Percentiles rank a stretch among this genome's conserved stretches.
Conservation (phyloP, 352 stramenopile species). For the Phytopythium litorale region DNA sequence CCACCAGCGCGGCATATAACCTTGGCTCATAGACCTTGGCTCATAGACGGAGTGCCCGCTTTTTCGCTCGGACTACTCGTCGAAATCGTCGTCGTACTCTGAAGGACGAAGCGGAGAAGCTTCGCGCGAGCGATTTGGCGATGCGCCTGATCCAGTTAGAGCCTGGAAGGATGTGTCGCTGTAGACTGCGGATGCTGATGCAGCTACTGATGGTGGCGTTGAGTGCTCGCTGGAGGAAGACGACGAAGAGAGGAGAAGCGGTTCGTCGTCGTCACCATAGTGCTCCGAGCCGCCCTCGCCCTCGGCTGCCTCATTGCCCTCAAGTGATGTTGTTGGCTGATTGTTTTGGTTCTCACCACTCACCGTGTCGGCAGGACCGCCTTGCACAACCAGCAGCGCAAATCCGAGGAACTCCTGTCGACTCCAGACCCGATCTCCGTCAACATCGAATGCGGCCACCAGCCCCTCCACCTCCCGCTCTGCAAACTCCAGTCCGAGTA, state of each 20-base stretch:
- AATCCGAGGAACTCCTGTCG: constrained; percentile 45
- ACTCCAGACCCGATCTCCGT: constrained; percentile 52
- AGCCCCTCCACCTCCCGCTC: constrained; percentile 37
- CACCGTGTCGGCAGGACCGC: background rate
- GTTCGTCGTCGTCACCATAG: background rate
- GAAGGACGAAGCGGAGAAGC: background rate
- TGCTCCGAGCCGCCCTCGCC: background rate
- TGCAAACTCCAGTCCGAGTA: constrained; percentile 35
- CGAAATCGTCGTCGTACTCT: constrained; percentile 66
- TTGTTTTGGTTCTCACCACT: background rate
- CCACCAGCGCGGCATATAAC: background rate
- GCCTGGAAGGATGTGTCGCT: background rate
- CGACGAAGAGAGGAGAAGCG: background rate
- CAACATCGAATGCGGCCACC: constrained; percentile 49
- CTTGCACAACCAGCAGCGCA: constrained; percentile 2
- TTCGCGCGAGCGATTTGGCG: background rate
- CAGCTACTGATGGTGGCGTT: background rate
- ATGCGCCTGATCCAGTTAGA: background rate
- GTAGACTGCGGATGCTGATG: background rate
- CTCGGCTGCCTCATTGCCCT: background rate
- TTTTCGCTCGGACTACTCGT: constrained; percentile 11
- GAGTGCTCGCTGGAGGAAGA: background rate
- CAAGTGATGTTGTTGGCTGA: background rate
- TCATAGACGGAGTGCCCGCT: background rate
- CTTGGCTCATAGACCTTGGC: background rate